A percentile compares a stretch with the other conserved stretches of the same genome.
These are phyloP conservation scores for Trichocladium uniseriatum DNA, from an alignment of 495 filamentous ascomycete genomes.

Conservation along the genomic window DNA sequence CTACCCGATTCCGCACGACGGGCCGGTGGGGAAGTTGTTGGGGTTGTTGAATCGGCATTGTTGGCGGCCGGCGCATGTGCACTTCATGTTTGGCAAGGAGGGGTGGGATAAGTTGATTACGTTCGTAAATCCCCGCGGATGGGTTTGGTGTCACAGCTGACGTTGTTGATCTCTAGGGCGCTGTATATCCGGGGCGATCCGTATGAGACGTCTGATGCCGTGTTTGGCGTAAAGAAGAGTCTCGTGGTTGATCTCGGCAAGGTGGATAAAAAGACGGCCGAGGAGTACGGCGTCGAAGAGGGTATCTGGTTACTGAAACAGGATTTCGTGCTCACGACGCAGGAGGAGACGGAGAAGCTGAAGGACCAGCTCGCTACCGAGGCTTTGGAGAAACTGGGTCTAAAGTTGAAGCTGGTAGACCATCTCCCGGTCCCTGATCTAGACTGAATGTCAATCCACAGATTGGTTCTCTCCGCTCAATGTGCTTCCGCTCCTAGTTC, in stretches of 20 bases:
- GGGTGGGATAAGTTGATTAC: conserved; percentile 80
- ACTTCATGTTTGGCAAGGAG: conserved; percentile 88
- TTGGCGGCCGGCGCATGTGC: conserved; percentile 80
- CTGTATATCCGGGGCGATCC: conserved; percentile 77
- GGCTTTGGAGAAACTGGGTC: conserved; percentile 61
- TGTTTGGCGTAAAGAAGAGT: conserved; percentile 86
- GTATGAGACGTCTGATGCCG: conserved; percentile 84
- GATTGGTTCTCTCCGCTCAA: neutral
- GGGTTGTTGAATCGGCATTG: conserved; percentile 62
- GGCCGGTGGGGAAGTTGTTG: conserved; percentile 76
- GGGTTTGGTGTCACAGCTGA: neutral
- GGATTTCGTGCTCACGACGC: conserved; percentile 65
- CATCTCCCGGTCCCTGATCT: conserved; percentile 67
- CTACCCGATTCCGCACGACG: conserved; percentile 86
- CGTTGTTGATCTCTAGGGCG: conserved; percentile 39
- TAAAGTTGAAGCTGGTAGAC: conserved; percentile 68
- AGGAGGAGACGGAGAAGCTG: conserved; percentile 60
- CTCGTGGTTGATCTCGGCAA: conserved; percentile 63
- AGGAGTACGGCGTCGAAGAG: conserved; percentile 59
- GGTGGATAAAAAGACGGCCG: conserved; percentile 49
- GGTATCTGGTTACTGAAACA: conserved; percentile 56
- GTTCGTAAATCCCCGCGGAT: conserved; percentile 43
- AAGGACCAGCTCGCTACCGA: conserved; percentile 61
- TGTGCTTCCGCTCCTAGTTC: conserved; percentile 27
- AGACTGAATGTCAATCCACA: conserved; percentile 21